phyloP scores from a whole-genome alignment of 2,329 filamentous ascomycete genomes.

The Trichoderma oligosporum region DNA sequence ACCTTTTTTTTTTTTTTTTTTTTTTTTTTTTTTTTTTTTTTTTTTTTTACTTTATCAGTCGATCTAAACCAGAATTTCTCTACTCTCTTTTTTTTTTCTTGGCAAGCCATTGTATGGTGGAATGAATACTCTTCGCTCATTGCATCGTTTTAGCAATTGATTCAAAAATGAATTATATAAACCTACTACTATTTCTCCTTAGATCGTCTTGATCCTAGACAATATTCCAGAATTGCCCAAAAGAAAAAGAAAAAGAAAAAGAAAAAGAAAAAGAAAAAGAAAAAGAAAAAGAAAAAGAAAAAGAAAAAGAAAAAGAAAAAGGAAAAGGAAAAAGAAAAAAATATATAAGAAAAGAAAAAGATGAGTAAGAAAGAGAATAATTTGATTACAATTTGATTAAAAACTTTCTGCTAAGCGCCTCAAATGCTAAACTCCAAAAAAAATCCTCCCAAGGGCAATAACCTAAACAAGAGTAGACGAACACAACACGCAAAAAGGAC shows the following conservation, averaged over 20 bases:
- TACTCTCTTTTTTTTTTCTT: background rate
- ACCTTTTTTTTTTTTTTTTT: background rate
- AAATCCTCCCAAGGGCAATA: constrained; percentile 14
- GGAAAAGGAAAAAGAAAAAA: too few relatives aligned
- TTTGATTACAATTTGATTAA: constrained; percentile 19
- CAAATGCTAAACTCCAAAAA: constrained; percentile 23
- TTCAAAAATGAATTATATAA: background rate
- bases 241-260: too few relatives aligned
- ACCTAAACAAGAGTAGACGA: background rate
- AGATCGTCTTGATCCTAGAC: too few relatives aligned
- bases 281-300: too few relatives aligned
- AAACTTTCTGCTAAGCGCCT: constrained; percentile 21
- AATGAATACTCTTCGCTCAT: background rate
- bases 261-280: too few relatives aligned
- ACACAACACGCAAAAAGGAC: constrained; percentile 3
- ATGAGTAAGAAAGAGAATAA: constrained; percentile 14
- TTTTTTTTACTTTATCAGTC: background rate
- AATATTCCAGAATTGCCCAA: too few relatives aligned
- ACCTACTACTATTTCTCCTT: background rate
- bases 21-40: background rate
- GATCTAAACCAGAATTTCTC: too few relatives aligned
- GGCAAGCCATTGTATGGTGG: too few relatives aligned
- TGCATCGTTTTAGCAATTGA: background rate
- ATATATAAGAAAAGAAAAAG: background rate
- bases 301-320: too few relatives aligned